phyloP scores from a whole-genome alignment of 2,329 filamentous ascomycete genomes.

The Thelonectria olida region DNA sequence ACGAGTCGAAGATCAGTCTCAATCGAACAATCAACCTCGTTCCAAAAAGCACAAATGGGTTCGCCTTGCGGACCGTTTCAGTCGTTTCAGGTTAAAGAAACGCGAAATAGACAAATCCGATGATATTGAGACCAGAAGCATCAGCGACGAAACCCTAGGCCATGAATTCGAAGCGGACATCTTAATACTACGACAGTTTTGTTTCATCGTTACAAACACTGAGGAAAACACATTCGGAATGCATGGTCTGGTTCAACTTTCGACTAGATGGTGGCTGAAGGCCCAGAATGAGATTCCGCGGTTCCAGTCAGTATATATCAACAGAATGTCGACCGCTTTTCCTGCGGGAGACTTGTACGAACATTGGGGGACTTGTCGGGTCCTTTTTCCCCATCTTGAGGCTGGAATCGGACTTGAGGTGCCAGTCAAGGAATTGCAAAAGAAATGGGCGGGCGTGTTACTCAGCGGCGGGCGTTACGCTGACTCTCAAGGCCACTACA shows the following conservation, averaged over 20 bases:
- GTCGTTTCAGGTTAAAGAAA: not conserved
- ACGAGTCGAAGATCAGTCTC: not conserved
- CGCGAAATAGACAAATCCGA: not conserved
- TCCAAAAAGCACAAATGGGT: not conserved
- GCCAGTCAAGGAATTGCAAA: not conserved
- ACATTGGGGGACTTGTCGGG: not conserved
- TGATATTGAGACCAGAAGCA: not conserved
- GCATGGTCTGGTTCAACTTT: not conserved
- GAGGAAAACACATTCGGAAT: not conserved
- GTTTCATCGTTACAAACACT: not conserved
- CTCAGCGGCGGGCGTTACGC: not conserved
- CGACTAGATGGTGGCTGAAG: not conserved
- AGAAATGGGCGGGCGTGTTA: not conserved
- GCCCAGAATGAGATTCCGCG: not conserved
- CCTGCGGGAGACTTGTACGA: not conserved
- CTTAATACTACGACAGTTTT: not conserved
- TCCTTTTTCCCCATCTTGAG: not conserved
- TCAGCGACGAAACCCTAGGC: not conserved
- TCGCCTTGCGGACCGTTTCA: not conserved
- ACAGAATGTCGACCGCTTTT: not conserved
- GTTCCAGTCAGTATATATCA: not conserved
- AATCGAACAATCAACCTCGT: not conserved
- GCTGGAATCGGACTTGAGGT: not conserved
- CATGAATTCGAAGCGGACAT: not conserved
- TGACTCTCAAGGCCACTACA: not conserved